A percentile compares a stretch with the other conserved stretches of the same genome.
These are phyloP conservation scores for Hamamelis virginiana DNA, from an alignment of 164 flowering plant genomes.

Conservation along the genomic window DNA sequence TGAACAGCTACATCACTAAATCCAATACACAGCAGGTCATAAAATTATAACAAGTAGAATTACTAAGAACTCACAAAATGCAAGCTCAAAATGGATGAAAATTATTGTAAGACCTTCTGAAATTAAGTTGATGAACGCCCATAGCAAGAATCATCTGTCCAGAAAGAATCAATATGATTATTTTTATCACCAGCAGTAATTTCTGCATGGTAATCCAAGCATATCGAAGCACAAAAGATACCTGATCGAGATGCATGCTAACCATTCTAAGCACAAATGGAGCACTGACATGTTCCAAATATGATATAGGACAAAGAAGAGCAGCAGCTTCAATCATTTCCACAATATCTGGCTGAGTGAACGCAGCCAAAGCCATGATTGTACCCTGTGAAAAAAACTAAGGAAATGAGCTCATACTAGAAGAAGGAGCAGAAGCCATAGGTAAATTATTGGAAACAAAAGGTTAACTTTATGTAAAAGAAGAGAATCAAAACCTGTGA, in stretches of 20 bases:
- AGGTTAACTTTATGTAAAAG: constrained; percentile 1
- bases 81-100: constrained; percentile 4
- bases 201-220: not conserved
- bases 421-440: not conserved
- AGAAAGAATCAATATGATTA: constrained; percentile 12
- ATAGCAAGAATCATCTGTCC: constrained; percentile 65
- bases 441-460: not conserved
- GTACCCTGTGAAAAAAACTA: constrained; percentile 63
- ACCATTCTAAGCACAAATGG: constrained; percentile 72
- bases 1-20: constrained; percentile 57
- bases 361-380: constrained; percentile 86
- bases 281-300: constrained; percentile 72
- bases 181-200: constrained; percentile 9
- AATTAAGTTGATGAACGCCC: constrained; percentile 89
- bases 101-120: constrained; percentile 62
- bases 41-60: not conserved
- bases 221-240: constrained; percentile 17
- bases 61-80: constrained; percentile 4
- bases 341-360: constrained; percentile 70
- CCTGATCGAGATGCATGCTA: constrained; percentile 81
- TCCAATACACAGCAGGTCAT: constrained; percentile 4
- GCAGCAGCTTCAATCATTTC: constrained; percentile 90
- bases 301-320: constrained; percentile 83
- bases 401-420: constrained; percentile 10
- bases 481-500: constrained; percentile 64